phyloP scores from a whole-genome alignment of 176 grass and related monocot genomes.

The Musa beccarii region DNA sequence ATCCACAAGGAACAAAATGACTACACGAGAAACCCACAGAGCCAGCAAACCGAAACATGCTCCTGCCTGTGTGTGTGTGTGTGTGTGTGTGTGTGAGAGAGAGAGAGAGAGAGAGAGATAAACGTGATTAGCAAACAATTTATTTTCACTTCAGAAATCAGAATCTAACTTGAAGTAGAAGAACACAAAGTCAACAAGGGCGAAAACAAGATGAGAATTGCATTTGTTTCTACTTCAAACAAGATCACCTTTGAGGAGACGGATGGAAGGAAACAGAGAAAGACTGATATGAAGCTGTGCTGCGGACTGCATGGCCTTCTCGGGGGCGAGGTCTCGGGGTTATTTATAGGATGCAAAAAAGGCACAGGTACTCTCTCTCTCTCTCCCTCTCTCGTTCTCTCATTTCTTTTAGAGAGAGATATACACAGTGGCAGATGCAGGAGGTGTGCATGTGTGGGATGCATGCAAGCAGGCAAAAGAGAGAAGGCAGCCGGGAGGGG shows the following conservation, averaged over 20 bases:
- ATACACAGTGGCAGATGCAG: not conserved
- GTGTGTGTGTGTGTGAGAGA: no score
- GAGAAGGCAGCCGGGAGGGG: constrained; percentile 6
- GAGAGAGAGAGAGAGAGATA: no score
- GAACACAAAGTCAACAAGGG: not conserved
- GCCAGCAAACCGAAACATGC: not conserved
- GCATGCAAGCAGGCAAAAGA: constrained; percentile 5
- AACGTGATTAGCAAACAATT: no score
- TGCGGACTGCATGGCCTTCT: not conserved
- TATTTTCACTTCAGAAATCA: no score
- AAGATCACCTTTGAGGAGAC: constrained; percentile 5
- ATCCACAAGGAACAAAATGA: constrained; percentile 14
- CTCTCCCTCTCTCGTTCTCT: not conserved
- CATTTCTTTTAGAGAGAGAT: not conserved
- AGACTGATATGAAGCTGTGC: not conserved
- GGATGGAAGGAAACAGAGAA: not conserved
- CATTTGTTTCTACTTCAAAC: not conserved
- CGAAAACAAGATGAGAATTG: not conserved
- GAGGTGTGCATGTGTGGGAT: constrained; percentile 17
- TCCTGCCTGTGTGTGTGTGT: no score
- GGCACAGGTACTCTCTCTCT: not conserved
- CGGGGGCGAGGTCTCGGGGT: constrained; percentile 2
- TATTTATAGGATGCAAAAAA: constrained; percentile 16
- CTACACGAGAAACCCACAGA: constrained; percentile 2
- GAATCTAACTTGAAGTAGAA: not conserved